These are phyloP conservation scores for Pseudogymnoascus sp. DNA, from an alignment of 2,329 filamentous ascomycete genomes.

Conservation along the genomic window DNA sequence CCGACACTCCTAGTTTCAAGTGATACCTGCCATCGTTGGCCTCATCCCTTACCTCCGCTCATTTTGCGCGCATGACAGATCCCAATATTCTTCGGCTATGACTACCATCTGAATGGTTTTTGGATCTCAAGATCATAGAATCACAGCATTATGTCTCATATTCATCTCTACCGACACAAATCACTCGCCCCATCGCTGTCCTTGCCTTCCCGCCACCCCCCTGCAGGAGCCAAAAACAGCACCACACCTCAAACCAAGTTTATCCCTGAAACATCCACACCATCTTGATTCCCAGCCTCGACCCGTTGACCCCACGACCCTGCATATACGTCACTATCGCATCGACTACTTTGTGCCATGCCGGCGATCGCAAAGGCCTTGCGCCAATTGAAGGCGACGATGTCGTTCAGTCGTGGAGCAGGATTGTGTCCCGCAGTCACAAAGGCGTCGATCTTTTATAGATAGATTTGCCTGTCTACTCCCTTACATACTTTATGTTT, in stretches of 20 bases:
- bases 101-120: background rate
- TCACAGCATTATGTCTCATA: background rate
- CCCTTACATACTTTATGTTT: slow-evolving; percentile 2
- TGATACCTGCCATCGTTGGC: background rate
- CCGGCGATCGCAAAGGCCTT: background rate
- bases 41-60: background rate
- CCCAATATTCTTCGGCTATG: background rate
- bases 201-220: slow-evolving; percentile 4
- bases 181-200: background rate
- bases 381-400: slow-evolving; percentile 3
- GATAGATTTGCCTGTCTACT: background rate
- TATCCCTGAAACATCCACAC: slow-evolving; percentile 4
- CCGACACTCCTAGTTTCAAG: background rate
- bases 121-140: background rate
- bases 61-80: background rate
- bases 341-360: background rate
- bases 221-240: slow-evolving; percentile 1
- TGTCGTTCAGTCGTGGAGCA: background rate
- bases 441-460: background rate
- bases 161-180: background rate
- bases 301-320: slow-evolving; percentile 4
- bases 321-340: slow-evolving; percentile 2
- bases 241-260: background rate
- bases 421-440: background rate
- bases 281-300: slow-evolving; percentile 3